These are phyloP conservation scores for Hymenoscyphus occultus DNA, from an alignment of 2,329 filamentous ascomycete species.

Conservation along the genomic window DNA sequence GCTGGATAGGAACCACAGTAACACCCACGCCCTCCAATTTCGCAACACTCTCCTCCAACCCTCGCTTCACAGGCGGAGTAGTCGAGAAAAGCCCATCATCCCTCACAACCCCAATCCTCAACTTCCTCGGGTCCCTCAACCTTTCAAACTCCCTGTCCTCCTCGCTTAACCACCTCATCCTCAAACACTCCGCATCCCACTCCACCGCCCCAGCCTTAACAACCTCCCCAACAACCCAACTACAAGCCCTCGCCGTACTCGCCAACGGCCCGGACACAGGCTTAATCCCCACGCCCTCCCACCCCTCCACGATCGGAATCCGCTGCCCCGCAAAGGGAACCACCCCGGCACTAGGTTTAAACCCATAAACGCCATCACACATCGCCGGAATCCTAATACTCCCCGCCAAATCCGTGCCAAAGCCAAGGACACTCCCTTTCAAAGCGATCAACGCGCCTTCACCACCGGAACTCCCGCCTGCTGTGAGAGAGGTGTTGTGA, in stretches of 20 bases:
- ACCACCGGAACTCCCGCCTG: conserved; percentile 62
- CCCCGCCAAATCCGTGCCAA: conserved; percentile 61
- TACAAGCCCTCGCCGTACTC: conserved; percentile 42
- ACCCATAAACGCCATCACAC: conserved; percentile 50
- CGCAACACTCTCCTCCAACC: neutral
- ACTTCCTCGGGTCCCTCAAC: neutral
- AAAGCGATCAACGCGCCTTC: conserved; percentile 59
- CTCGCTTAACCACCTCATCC: conserved; percentile 1
- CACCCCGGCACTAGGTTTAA: conserved; percentile 46
- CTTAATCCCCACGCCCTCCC: conserved; percentile 47
- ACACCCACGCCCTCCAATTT: neutral
- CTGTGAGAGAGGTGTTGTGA: conserved; percentile 54
- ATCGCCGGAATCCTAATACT: conserved; percentile 44
- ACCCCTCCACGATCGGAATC: conserved; percentile 49
- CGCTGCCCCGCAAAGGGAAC: conserved; percentile 43
- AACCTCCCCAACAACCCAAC: conserved; percentile 5
- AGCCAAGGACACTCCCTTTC: conserved; percentile 52
- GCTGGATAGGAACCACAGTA: neutral
- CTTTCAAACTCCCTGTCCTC: neutral
- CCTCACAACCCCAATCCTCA: neutral
- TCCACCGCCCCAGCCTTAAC: neutral
- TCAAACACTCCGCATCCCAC: conserved; percentile 1
- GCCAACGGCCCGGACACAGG: conserved; percentile 49
- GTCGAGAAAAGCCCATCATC: neutral
- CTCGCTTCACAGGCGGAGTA: neutral